Conservation (phyloP, 306 rosid genomes). For the Astragalus glycyphyllos region DNA sequence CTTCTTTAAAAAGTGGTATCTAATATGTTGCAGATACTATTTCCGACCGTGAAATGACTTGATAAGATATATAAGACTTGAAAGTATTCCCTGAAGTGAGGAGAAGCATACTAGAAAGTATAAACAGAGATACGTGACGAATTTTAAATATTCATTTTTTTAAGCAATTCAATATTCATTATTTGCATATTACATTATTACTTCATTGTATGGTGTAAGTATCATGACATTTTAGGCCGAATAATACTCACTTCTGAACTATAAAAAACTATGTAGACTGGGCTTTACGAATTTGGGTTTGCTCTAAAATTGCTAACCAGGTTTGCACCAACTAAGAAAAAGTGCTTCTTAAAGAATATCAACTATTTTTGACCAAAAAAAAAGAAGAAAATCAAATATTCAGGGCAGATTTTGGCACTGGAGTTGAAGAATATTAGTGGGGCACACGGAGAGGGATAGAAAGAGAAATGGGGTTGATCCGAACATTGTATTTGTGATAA, state of each 20-base stretch:
- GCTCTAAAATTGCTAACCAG: too few species aligned
- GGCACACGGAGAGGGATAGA: neutral
- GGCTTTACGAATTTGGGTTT: too few species aligned
- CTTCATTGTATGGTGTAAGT: too few species aligned
- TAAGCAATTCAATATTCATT: too few species aligned
- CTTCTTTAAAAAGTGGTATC: too few species aligned
- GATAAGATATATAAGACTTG: neutral
- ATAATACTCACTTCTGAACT: too few species aligned
- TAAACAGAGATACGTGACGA: too few species aligned
- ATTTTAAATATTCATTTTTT: too few species aligned
- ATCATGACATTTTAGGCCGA: too few species aligned
- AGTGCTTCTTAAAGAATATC: neutral
- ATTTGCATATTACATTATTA: too few species aligned
- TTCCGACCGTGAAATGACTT: neutral
- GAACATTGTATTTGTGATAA: constrained; percentile 23
- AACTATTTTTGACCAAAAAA: neutral
- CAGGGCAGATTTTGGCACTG: neutral
- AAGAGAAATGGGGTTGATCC: neutral
- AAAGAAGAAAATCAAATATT: neutral
- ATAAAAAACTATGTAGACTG: too few species aligned
- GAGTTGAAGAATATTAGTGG: neutral
- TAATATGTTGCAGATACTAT: too few species aligned
- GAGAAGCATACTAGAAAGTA: constrained; percentile 15
- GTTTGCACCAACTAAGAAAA: neutral
- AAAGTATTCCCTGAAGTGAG: constrained; percentile 27